Base-by-base conservation (phyloP, 1,284 basidiomycete species). In the Melampsora americana region DNA sequence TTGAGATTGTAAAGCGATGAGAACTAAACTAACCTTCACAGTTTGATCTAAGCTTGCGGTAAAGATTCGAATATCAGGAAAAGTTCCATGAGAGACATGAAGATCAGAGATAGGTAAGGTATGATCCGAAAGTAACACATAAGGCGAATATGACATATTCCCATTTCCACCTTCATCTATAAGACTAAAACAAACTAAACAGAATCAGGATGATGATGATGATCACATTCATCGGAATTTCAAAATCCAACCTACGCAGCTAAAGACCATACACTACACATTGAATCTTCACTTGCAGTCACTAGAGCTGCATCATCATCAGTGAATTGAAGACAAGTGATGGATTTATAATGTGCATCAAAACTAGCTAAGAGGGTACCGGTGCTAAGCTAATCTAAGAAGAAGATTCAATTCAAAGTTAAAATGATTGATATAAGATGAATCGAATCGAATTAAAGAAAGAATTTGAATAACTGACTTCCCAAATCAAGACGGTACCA, bases 401-500 rank as follows among this genome's bases (percentile, higher is more conserved):
- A 56, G 20, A 48, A 78, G n/a, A 66, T n/a, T 46, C 44, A 56
- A 56, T 28, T n/a, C n/a, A 30, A 42, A 61, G 12, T 20, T 26
- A 62, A 28, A n/a, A 69, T 28, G 30, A 46, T 26, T 56, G n/a
- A n/a, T n/a, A n/a, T n/a, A n/a, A n/a, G n/a, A 23, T 56, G 62
- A 26, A 20, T 14, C 1, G 18, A 44, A 18, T 6, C 23, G 12
- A 50, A n/a, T n/a, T n/a, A n/a, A n/a, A 46, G 3, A 16, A 71
- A 28, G 18, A 11, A 48, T 1, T 30, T 74, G 61, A 69, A 32
- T 23, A 66, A 85, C 88, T 80, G 79, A 89, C 93, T 90, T 96
- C 93, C 95, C 95, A 99, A 0, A 99, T 84, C 81, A 94, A 95
- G 80, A 98, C 88, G 68, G 93, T 89, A 35, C 95, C 95, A 81